These are phyloP conservation scores for Meredithiella fracta DNA, from an alignment of 2,329 filamentous ascomycete species.

Conservation along the genomic window DNA sequence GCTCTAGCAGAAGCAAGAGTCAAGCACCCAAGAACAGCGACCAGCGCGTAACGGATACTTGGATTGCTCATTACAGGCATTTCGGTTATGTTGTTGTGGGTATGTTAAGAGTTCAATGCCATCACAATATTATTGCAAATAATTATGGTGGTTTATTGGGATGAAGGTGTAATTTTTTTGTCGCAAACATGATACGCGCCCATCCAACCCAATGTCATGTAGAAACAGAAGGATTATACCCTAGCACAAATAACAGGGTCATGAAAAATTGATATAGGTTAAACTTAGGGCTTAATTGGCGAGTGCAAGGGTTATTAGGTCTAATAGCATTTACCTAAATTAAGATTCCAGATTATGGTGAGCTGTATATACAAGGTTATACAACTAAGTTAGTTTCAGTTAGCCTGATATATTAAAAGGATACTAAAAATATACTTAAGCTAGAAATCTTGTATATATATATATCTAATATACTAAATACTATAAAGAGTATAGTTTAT, in stretches of 20 bases:
- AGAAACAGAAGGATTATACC: no score
- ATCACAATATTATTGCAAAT: not conserved
- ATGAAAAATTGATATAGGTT: no score
- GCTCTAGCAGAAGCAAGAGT: slow-evolving; percentile 27
- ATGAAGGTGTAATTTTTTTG: no score
- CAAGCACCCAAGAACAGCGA: not conserved
- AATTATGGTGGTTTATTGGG: not conserved
- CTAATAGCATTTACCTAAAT: not conserved
- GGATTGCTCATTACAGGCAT: not conserved
- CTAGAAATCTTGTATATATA: not conserved
- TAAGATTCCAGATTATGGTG: not conserved
- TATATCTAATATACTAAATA: not conserved
- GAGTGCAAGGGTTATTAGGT: not conserved
- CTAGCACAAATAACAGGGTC: no score
- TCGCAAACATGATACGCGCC: no score
- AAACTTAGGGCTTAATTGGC: not conserved
- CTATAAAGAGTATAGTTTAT: not conserved
- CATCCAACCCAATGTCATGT: no score
- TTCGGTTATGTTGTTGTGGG: not conserved
- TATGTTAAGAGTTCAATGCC: not conserved
- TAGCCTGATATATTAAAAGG: not conserved
- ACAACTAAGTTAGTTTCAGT: not conserved
- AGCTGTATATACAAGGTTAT: not conserved
- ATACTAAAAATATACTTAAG: not conserved
- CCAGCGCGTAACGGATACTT: not conserved